Base-by-base conservation (phyloP, 495 filamentous ascomycete genomes). In the Hypoxylon cercidicola region DNA sequence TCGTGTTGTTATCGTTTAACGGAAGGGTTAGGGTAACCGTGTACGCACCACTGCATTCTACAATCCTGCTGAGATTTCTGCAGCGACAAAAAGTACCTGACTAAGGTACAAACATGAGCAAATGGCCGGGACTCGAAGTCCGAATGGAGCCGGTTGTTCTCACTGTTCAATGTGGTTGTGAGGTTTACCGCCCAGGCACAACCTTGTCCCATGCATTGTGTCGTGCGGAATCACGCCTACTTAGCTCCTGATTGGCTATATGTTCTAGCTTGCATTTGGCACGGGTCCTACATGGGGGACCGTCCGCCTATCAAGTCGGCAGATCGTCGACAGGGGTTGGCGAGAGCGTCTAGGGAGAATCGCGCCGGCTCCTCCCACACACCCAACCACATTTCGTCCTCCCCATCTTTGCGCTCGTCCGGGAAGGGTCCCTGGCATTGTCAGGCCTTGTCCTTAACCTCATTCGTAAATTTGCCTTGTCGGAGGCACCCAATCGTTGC, bases 121-220 rank as follows among this genome's bases (percentile, higher is more conserved):
- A 16, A 60, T 32, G 41, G 45, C 37, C 34, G 15, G 20, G 30
- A 54, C 20, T 60, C 40, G 4, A 60, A 50, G 50, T 64, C 60
- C 65, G 63, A 66, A 57, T 28, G 18, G 30, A 28, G 51, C 30
- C 60, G 43, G 57, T 19, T 35, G 53, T 60, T 59, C 44, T 51
- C 45, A 32, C 50, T n/a, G 47, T 59, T 60, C 39, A 49, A 53
- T 50, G 23, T 59, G 59, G 64, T 52, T 25, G 39, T 44, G 41
- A 46, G 35, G 62, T 39, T 72, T 72, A 70, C 70, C 70, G 70
- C 70, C 70, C 70, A 67, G 70, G 66, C 46, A 62, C 66, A 60
- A 70, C 59, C 48, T 61, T 55, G 66, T 70, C 45, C 52, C 55
- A 63, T 72, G 67, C 70, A 68, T 47, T 9, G 52, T 62, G 62